phyloP scores from a whole-genome alignment of 257 asterid genomes.

The Solanum piurae region DNA sequence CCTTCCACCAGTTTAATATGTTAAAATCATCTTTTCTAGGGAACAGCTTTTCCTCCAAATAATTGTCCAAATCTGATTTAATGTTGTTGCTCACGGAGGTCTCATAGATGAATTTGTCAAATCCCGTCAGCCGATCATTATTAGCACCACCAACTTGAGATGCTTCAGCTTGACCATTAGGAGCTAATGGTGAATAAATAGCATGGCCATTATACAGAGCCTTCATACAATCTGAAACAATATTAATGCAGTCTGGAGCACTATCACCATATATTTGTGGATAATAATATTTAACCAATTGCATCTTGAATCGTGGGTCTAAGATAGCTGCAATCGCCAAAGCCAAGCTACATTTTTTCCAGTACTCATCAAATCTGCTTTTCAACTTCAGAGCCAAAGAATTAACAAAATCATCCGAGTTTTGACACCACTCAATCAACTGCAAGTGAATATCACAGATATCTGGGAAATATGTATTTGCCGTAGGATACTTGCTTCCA shows the following conservation, averaged over 20 bases:
- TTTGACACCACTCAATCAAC: slow-evolving; percentile 89
- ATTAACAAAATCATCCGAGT: slow-evolving; percentile 69
- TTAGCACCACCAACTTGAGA: slow-evolving; percentile 34
- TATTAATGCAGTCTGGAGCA: slow-evolving; percentile 53
- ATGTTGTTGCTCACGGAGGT: slow-evolving; percentile 43
- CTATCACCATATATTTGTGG: slow-evolving; percentile 66
- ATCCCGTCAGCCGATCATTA: slow-evolving; percentile 64
- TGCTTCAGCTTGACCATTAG: slow-evolving; percentile 38
- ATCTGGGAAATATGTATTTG: slow-evolving; percentile 68
- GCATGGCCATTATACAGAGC: slow-evolving; percentile 79
- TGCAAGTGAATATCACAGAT: slow-evolving; percentile 85
- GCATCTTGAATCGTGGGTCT: slow-evolving; percentile 90
- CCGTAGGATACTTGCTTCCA: slow-evolving; percentile 55
- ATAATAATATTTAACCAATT: slow-evolving; percentile 75
- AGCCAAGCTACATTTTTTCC: slow-evolving; percentile 96
- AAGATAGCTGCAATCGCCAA: slow-evolving; percentile 92
- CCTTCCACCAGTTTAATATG: slow-evolving; percentile 93
- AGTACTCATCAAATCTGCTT: slow-evolving; percentile 76
- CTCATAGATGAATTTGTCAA: slow-evolving; percentile 62
- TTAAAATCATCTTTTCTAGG: slow-evolving; percentile 64
- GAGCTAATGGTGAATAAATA: slow-evolving; percentile 49
- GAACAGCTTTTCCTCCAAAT: slow-evolving; percentile 78
- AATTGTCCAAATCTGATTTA: slow-evolving; percentile 81
- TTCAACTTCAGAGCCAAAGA: slow-evolving; percentile 76
- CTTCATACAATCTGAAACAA: slow-evolving; percentile 80